phyloP scores from a whole-genome alignment of 2,329 filamentous ascomycete species.

The Monosporascus sp. region DNA sequence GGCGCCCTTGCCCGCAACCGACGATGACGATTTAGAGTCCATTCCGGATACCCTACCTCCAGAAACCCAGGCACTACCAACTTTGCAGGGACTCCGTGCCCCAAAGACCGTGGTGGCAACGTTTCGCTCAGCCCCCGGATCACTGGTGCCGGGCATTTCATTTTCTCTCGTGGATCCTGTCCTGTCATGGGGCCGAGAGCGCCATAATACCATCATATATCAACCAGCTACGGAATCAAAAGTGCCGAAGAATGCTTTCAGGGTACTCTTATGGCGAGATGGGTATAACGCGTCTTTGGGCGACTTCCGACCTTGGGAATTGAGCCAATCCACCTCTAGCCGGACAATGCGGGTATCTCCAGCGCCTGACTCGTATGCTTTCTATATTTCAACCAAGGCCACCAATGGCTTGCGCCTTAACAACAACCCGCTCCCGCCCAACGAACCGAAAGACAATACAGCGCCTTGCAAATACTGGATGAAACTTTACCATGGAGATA shows the following conservation, averaged over 20 bases:
- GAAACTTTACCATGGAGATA: constrained; percentile 70
- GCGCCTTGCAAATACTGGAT: constrained; percentile 58
- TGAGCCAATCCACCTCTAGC: constrained; percentile 35
- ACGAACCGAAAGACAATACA: constrained; percentile 48
- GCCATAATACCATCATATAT: constrained; percentile 64
- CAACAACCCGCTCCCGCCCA: constrained; percentile 55
- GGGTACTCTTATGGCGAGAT: constrained; percentile 68
- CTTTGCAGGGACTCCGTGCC: constrained; percentile 25
- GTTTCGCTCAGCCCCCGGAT: constrained; percentile 61
- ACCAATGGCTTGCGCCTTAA: constrained; percentile 75
- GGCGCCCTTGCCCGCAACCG: constrained; percentile 9
- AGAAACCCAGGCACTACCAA: constrained; percentile 31
- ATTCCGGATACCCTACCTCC: constrained; percentile 33
- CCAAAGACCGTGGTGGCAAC: constrained; percentile 53
- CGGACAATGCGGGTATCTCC: constrained; percentile 28
- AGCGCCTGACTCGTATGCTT: constrained; percentile 52
- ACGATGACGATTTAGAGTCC: constrained; percentile 21
- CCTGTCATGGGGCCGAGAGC: constrained; percentile 72
- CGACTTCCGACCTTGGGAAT: constrained; percentile 50
- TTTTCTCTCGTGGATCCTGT: constrained; percentile 62
- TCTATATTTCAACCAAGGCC: constrained; percentile 76
- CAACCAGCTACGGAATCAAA: constrained; percentile 57
- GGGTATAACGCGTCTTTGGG: constrained; percentile 54
- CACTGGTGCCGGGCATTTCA: constrained; percentile 56
- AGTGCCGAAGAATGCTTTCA: constrained; percentile 77